Percentiles rank a stretch among this genome's conserved stretches.
phyloP scores from a whole-genome alignment of 2,329 filamentous ascomycete species.

The Alternaria tenuissima region DNA sequence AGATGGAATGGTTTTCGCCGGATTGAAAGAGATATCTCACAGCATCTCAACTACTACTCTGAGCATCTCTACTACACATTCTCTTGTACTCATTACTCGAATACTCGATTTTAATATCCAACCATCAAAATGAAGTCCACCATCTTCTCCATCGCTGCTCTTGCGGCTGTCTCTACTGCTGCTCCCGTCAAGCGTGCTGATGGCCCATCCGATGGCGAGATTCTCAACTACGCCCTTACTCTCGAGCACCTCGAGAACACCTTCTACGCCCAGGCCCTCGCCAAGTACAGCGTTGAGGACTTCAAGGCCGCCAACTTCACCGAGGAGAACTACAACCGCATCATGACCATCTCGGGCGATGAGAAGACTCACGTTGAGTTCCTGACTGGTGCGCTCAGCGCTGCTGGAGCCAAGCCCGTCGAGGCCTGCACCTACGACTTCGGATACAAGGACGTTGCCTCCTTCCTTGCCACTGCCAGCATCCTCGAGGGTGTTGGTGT shows the following conservation, averaged over 20 bases:
- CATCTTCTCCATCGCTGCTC: slow-evolving; percentile 17
- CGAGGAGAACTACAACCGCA: slow-evolving; percentile 64
- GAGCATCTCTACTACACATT: slow-evolving; percentile 1
- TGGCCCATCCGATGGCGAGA: slow-evolving; percentile 34
- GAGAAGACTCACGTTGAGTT: slow-evolving; percentile 67
- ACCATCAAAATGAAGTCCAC: slow-evolving; percentile 27
- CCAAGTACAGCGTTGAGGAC: slow-evolving; percentile 58
- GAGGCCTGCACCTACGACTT: slow-evolving; percentile 66
- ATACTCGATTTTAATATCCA: background rate
- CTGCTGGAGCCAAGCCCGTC: slow-evolving; percentile 61
- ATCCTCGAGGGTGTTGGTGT: slow-evolving; percentile 66
- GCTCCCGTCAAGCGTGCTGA: slow-evolving; percentile 39
- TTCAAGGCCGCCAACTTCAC: slow-evolving; percentile 45
- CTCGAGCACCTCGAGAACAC: slow-evolving; percentile 63
- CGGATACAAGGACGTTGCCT: slow-evolving; percentile 56
- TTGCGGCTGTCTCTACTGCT: slow-evolving; percentile 22
- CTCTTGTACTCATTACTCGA: slow-evolving; percentile 1
- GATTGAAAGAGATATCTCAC: background rate
- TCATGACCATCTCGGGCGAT: slow-evolving; percentile 65
- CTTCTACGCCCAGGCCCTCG: slow-evolving; percentile 69
- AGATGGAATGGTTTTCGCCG: background rate
- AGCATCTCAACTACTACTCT: slow-evolving; percentile 1
- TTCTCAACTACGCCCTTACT: slow-evolving; percentile 57
- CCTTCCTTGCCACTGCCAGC: slow-evolving; percentile 62
- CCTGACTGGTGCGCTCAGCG: slow-evolving; percentile 56